Evolutionary conservation across 768 basidiomycete genomes (phyloP).

Genomic region (Exsudoporus frostii): DNA sequence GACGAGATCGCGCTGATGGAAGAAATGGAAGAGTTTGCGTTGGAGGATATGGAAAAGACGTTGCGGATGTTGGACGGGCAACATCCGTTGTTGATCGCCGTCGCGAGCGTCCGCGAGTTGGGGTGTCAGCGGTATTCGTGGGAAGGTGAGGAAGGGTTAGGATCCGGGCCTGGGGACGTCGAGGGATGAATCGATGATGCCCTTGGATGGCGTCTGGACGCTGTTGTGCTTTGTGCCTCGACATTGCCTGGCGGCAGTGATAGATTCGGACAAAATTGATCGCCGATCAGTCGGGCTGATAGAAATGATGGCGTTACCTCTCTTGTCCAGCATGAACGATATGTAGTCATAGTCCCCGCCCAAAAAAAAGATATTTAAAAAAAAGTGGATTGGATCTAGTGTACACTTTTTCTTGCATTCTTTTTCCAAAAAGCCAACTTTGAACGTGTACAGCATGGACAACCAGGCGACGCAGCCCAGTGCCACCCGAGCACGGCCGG

Average conservation of each 20-base stretch:
- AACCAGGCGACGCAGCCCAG: background rate
- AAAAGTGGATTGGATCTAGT: background rate
- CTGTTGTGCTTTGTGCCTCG: background rate
- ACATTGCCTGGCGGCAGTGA: no score
- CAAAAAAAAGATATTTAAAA: background rate
- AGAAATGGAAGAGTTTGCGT: conserved; percentile 79
- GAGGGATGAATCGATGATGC: conserved; percentile 3
- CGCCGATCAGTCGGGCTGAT: background rate
- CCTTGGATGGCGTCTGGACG: background rate
- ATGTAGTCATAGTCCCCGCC: background rate
- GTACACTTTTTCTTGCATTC: background rate
- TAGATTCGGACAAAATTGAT: no score
- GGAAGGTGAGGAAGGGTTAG: conserved; percentile 40
- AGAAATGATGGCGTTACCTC: background rate
- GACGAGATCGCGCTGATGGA: conserved; percentile 72
- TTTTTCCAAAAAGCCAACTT: background rate
- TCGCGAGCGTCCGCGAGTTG: conserved; percentile 69
- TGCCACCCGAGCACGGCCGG: background rate
- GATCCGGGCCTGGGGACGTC: conserved; percentile 16
- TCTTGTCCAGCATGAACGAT: background rate
- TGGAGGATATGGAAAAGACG: conserved; percentile 77
- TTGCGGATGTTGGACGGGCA: conserved; percentile 51
- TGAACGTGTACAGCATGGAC: background rate
- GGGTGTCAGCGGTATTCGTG: conserved; percentile 50
- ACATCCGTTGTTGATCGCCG: conserved; percentile 65